A percentile compares a stretch with the other conserved stretches of the same genome.
Evolutionary conservation across 2,329 filamentous ascomycete genomes (phyloP).

Genomic region (Blastomyces gilchristii): DNA sequence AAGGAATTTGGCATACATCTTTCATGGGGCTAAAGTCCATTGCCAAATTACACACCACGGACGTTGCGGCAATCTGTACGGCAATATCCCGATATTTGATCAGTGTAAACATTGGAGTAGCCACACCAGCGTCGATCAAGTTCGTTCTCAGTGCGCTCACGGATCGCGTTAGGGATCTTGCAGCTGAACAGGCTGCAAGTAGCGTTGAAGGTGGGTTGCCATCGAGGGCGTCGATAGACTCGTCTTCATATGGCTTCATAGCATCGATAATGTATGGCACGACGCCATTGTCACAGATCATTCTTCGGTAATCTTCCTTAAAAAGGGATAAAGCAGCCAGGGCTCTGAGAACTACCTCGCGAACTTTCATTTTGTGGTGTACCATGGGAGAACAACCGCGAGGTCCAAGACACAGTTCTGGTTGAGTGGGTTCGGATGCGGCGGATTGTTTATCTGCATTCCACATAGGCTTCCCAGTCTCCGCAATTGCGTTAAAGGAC

Average conservation of each 20-base stretch:
- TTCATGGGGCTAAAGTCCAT: slow-evolving; percentile 86
- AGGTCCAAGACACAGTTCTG: slow-evolving; percentile 46
- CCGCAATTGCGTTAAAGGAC: slow-evolving; percentile 51
- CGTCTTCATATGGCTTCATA: slow-evolving; percentile 47
- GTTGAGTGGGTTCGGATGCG: slow-evolving; percentile 18
- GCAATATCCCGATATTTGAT: slow-evolving; percentile 65
- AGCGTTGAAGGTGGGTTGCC: slow-evolving; percentile 73
- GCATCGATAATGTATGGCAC: slow-evolving; percentile 76
- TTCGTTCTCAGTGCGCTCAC: slow-evolving; percentile 75
- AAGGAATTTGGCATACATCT: slow-evolving; percentile 49
- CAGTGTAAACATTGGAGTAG: slow-evolving; percentile 64
- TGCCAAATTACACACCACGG: slow-evolving; percentile 73
- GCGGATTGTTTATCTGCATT: slow-evolving; percentile 29
- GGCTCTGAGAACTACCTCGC: slow-evolving; percentile 66
- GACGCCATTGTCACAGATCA: slow-evolving; percentile 70
- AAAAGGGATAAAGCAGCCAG: slow-evolving; percentile 71
- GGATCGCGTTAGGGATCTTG: slow-evolving; percentile 72
- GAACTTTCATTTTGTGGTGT: slow-evolving; percentile 61
- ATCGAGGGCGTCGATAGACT: slow-evolving; percentile 36
- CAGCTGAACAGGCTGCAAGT: slow-evolving; percentile 72
- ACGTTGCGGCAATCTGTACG: slow-evolving; percentile 76
- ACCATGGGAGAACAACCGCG: slow-evolving; percentile 52
- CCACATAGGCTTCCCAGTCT: slow-evolving; percentile 46
- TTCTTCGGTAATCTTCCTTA: slow-evolving; percentile 75
- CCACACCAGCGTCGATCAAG: slow-evolving; percentile 74